phyloP scores from a whole-genome alignment of 2,329 filamentous ascomycete genomes.

The Alternaria infectoria region DNA sequence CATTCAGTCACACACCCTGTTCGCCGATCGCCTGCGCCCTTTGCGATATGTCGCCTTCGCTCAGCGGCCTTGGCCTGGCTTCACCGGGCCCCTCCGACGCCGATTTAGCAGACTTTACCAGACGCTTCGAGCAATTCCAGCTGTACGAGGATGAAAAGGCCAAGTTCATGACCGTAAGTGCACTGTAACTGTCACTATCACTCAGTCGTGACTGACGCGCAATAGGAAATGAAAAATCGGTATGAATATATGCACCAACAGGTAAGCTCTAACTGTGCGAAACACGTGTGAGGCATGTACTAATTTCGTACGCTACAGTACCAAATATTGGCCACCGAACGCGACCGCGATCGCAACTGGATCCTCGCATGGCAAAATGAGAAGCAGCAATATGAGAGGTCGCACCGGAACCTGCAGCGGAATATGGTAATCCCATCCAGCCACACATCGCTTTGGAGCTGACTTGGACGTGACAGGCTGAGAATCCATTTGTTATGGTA shows the following conservation, averaged over 20 bases:
- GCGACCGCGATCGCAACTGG: slow-evolving; percentile 32
- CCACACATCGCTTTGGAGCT: background rate
- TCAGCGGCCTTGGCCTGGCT: slow-evolving; percentile 10
- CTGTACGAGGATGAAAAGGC: slow-evolving; percentile 39
- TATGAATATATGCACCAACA: slow-evolving; percentile 47
- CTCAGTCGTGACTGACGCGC: background rate
- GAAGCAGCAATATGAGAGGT: slow-evolving; percentile 27
- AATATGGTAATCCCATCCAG: slow-evolving; percentile 28
- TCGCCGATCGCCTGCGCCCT: background rate
- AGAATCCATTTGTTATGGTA: slow-evolving; percentile 60
- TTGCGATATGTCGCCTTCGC: slow-evolving; percentile 19
- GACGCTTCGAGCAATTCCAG: slow-evolving; percentile 41
- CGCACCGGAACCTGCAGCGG: slow-evolving; percentile 23
- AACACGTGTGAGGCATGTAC: no score
- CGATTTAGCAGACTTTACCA: slow-evolving; percentile 27
- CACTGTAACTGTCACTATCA: background rate
- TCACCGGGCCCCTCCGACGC: background rate
- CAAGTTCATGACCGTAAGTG: slow-evolving; percentile 40
- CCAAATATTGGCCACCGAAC: slow-evolving; percentile 30
- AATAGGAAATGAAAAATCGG: slow-evolving; percentile 50
- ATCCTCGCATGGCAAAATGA: slow-evolving; percentile 25
- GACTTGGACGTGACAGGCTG: slow-evolving; percentile 4
- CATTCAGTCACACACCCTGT: background rate
- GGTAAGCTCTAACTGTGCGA: no score
- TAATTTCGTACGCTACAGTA: no score